Base-by-base conservation (phyloP, 331 rosid species). In the Arachis monticola region DNA sequence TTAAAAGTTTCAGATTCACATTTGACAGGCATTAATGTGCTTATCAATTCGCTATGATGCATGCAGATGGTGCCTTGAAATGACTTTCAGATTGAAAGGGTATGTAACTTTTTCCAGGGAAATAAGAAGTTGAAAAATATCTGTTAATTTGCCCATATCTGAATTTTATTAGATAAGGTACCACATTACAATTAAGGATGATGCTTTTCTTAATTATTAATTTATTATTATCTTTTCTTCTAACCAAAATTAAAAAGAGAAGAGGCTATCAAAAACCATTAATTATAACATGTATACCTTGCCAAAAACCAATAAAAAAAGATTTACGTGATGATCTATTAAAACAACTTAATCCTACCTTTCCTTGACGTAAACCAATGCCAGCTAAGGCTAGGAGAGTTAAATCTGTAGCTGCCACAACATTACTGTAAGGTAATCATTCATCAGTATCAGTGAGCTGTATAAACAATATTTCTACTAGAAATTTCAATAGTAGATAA, bases 351-450 rank as follows among this genome's bases (percentile, higher is more conserved):
- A 60, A 73, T 66, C 74, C 42, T 78, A 95, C 99, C 97, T 92
- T 95, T 68, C 91, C 89, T 30, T 87, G 85, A 46, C 78, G 97
- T 75, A 95, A 84, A 63, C 98, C 99, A 62, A 92, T 92, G 51
- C 99, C 99, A 14, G 99, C 92, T 70, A 95, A 84, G 70, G 97
- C 98, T 86, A 95, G 77, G 65, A 95, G 92, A 78, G 97, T 92
- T 84, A 88, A 77, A 83, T 95, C 97, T 64, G 97, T 92, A 62
- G 97, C 97, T 6, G 97, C 99, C 78, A 89, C 97, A 47, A 92
- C 99, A 66, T 95, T 95, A 75, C 99, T 95, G 95, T 86, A 84
- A 81, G 62, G 83, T 72, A 72, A 83, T 70, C 80, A 71, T 74
- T 78, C 72, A 78, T 64, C 78, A 69, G 82, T 31, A 72, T 76